Base-by-base conservation (phyloP, 768 basidiomycete species). In the Suillus variegatus region DNA sequence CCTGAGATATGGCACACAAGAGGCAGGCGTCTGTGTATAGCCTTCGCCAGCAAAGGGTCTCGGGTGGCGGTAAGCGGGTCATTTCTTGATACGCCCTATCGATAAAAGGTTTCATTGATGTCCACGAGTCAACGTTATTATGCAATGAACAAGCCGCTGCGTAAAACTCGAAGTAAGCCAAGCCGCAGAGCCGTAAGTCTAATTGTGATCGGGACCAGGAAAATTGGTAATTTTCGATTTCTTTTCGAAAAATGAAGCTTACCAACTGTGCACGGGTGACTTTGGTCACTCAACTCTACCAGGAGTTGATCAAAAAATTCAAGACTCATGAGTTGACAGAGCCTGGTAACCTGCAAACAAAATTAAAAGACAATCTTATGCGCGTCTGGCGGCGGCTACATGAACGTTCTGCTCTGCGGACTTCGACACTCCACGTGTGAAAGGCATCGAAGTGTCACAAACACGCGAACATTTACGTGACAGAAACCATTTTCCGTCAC, bases 1-100 rank as follows among this genome's bases (percentile, higher is more conserved):
- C 61, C 69, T 81, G 77, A 40, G 78, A 72, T 69, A 90, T 77
- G 6, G 81, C 81, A 66, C 81, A 82, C 49, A 94, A 75, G 47
- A 97, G 79, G 61, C 83, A 85, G 12, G 88, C 83, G 69, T 97
- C 93, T 49, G 92, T 91, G 75, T 94, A 94, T 16, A 94, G 70
- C 60, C 85, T 81, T 55, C 92, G 82, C 88, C 91, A 93, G 49
- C 79, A 78, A 22, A 71, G 54, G 62, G 78, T 67, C 73, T 77
- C 60, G 40, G 69, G 74, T 67, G 69, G 79, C 20, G 70, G 76
- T 67, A 72, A 71, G 10, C 76, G 68, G 3, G 85, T 79, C 79
- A 94, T 84, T 38, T 79, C 72, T 51, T 80, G 74, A 71, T 90
- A 78, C 0, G 90, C 83, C 2, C 75, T 69, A 41, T 74, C 63